Evolutionary conservation across 257 asterid genomes (phyloP).

Genomic region (Thymus mandschuricus): DNA sequence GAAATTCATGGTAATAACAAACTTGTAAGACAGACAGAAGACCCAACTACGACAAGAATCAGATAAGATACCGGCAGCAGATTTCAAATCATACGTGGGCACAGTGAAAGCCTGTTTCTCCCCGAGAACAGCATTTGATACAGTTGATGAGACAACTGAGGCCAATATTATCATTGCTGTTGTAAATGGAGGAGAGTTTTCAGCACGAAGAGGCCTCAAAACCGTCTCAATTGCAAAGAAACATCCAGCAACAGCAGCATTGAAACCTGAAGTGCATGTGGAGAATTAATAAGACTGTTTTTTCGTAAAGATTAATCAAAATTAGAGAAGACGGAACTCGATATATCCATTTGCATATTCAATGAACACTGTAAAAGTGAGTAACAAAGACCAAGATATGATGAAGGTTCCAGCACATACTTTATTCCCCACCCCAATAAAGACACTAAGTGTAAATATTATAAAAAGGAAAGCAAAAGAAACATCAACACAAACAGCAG

Average conservation of each 20-base stretch:
- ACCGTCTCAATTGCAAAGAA: slow-evolving; percentile 99
- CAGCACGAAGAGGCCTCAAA: slow-evolving; percentile 96
- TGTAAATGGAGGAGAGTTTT: slow-evolving; percentile 99
- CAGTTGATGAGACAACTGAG: slow-evolving; percentile 96
- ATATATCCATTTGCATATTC: too few relatives aligned
- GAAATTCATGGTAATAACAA: slow-evolving; percentile 24
- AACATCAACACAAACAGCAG: neutral
- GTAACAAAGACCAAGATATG: too few relatives aligned
- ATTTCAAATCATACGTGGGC: slow-evolving; percentile 99
- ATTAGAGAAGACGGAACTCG: neutral
- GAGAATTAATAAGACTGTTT: slow-evolving; percentile 23
- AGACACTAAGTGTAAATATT: neutral
- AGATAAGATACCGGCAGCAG: slow-evolving; percentile 99
- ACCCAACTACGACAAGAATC: slow-evolving; percentile 44
- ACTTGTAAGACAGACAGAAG: slow-evolving; percentile 17
- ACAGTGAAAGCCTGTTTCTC: slow-evolving; percentile 98
- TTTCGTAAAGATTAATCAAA: slow-evolving; percentile 23
- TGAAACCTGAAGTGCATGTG: slow-evolving; percentile 68
- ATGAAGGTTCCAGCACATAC: too few relatives aligned
- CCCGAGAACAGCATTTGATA: slow-evolving; percentile 97
- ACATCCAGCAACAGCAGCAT: slow-evolving; percentile 99
- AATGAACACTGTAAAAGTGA: too few relatives aligned
- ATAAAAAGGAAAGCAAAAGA: slow-evolving; percentile 1
- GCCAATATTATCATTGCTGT: slow-evolving; percentile 99
- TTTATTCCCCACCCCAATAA: slow-evolving; percentile 8